Percentiles rank a stretch among this genome's conserved stretches.
Conservation (phyloP, 2,329 filamentous ascomycete species). For the Ascomycota sp. region DNA sequence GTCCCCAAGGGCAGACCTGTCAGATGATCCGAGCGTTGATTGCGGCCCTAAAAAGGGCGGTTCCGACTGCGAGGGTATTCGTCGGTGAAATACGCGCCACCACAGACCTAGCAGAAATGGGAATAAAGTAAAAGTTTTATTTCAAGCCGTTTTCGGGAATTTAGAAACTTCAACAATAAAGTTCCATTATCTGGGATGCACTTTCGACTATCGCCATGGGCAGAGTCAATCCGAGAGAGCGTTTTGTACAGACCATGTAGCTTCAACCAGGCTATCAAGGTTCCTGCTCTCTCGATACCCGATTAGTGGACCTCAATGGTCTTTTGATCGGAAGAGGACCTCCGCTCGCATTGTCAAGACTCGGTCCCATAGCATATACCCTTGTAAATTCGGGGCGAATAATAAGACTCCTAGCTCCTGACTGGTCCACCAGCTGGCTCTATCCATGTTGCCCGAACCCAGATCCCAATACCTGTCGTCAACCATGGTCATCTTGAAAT, state of each 20-base stretch:
- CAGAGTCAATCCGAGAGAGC: too few relatives aligned
- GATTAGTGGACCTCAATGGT: background rate
- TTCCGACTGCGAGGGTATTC: slow-evolving; percentile 12
- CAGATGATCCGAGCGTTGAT: slow-evolving; percentile 8
- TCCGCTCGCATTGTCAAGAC: slow-evolving; percentile 17
- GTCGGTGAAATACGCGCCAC: slow-evolving; percentile 5
- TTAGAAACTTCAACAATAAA: too few relatives aligned
- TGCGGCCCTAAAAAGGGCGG: slow-evolving; percentile 11
- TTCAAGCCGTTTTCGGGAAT: background rate
- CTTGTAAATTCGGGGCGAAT: slow-evolving; percentile 18
- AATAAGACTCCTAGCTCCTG: slow-evolving; percentile 58
- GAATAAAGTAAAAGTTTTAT: background rate
- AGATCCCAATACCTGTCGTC: slow-evolving; percentile 48
- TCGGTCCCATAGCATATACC: slow-evolving; percentile 17
- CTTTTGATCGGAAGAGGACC: slow-evolving; percentile 10
- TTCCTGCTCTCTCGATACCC: background rate
- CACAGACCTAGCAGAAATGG: background rate
- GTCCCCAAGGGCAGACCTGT: slow-evolving; percentile 9
- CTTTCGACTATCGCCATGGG: too few relatives aligned
- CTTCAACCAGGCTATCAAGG: background rate
- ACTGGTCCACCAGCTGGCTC: slow-evolving; percentile 72
- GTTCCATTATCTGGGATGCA: too few relatives aligned
- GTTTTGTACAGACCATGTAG: background rate
- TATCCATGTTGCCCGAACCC: slow-evolving; percentile 68
- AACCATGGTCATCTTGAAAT: slow-evolving; percentile 59